phyloP scores from a whole-genome alignment of 2,329 filamentous ascomycete genomes.

The Colletotrichum cereale region DNA sequence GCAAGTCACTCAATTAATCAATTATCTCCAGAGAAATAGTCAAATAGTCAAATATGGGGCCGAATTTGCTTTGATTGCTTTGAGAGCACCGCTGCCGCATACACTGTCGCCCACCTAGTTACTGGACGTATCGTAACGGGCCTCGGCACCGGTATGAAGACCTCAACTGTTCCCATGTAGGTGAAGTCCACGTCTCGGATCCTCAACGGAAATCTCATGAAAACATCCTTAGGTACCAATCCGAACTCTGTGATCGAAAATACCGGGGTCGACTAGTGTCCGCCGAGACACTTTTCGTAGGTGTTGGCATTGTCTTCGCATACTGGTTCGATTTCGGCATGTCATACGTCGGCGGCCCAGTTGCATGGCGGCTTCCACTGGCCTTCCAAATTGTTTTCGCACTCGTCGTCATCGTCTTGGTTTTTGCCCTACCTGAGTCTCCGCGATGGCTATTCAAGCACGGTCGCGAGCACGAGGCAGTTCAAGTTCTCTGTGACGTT shows the following conservation, averaged over 20 bases:
- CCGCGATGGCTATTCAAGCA: constrained; percentile 56
- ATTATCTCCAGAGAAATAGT: too few relatives aligned
- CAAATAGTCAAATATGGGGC: too few relatives aligned
- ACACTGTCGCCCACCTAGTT: constrained; percentile 56
- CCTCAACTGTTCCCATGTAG: constrained; percentile 52
- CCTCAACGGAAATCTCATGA: not conserved
- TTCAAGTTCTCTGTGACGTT: constrained; percentile 52
- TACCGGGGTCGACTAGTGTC: constrained; percentile 57
- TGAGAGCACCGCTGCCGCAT: too few relatives aligned
- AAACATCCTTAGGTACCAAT: constrained; percentile 51
- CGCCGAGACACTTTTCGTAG: constrained; percentile 54
- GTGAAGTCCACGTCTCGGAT: not conserved
- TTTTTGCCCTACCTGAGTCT: constrained; percentile 55
- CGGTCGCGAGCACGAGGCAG: constrained; percentile 51
- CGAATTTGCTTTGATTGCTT: too few relatives aligned
- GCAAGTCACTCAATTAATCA: too few relatives aligned
- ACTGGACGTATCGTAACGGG: constrained; percentile 57
- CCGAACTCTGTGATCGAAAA: constrained; percentile 58
- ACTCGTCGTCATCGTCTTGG: constrained; percentile 49
- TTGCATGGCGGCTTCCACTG: constrained; percentile 46
- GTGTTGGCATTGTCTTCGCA: constrained; percentile 55
- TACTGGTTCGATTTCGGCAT: constrained; percentile 54
- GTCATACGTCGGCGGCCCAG: constrained; percentile 47
- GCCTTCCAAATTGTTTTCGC: constrained; percentile 53
- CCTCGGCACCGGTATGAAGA: constrained; percentile 53